These are phyloP conservation scores for Gilbertella persicaria DNA, from an alignment of 371 early-diverging fungal genomes.

Conservation along the genomic window DNA sequence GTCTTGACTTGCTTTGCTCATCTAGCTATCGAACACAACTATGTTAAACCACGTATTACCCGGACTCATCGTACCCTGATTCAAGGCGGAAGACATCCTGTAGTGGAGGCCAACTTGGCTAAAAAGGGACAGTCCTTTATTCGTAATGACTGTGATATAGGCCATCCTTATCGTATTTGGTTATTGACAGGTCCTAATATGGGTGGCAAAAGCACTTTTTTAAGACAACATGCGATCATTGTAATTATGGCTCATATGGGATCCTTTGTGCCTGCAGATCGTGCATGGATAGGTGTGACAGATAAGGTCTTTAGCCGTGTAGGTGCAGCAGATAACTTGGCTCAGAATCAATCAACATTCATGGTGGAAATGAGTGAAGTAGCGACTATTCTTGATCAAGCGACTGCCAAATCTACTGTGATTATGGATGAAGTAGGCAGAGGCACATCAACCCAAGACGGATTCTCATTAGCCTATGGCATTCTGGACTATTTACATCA, in stretches of 20 bases:
- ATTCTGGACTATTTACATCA: slow-evolving; percentile 80
- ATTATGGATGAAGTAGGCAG: slow-evolving; percentile 99
- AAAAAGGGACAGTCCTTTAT: slow-evolving; percentile 65
- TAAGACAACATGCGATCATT: slow-evolving; percentile 83
- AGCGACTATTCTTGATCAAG: slow-evolving; percentile 82
- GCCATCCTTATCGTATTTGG: slow-evolving; percentile 57
- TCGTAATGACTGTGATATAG: slow-evolving; percentile 73
- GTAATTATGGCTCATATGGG: slow-evolving; percentile 95
- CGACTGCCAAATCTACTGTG: slow-evolving; percentile 81
- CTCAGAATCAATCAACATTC: slow-evolving; percentile 92
- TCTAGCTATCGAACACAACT: slow-evolving; percentile 52
- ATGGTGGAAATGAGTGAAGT: slow-evolving; percentile 99
- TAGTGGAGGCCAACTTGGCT: slow-evolving; percentile 77
- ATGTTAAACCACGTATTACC: slow-evolving; percentile 63
- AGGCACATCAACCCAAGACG: slow-evolving; percentile 95
- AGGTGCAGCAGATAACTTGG: slow-evolving; percentile 80
- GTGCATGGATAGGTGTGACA: slow-evolving; percentile 83
- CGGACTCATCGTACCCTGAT: slow-evolving; percentile 48
- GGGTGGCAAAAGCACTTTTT: slow-evolving; percentile 96
- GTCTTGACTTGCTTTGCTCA: slow-evolving; percentile 64
- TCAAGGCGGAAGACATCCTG: slow-evolving; percentile 82
- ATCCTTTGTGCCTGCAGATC: slow-evolving; percentile 88
- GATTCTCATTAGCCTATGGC: slow-evolving; percentile 89
- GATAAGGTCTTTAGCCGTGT: slow-evolving; percentile 88
- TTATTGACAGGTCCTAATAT: slow-evolving; percentile 91